Percentiles rank a stretch among this genome's conserved stretches.
Conservation (phyloP, 2,329 filamentous ascomycete genomes). For the Tolypocladium tropicale region DNA sequence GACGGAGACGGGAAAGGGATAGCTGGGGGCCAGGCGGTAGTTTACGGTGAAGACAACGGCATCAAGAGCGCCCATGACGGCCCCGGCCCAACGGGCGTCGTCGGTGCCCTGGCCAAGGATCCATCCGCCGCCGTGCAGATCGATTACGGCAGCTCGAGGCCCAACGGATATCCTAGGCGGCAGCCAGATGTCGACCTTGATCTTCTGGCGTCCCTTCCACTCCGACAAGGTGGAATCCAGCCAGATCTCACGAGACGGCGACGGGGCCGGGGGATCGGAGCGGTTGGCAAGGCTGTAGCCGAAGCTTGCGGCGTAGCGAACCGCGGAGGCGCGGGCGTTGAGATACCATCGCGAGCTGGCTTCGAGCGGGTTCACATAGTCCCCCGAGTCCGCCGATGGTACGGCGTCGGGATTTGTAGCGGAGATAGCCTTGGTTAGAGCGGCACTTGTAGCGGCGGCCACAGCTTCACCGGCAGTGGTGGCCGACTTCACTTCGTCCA, state of each 20-base stretch:
- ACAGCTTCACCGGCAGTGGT: slow-evolving; percentile 1
- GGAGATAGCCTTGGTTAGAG: slow-evolving; percentile 10
- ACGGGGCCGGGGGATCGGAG: slow-evolving; percentile 27
- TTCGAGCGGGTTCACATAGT: slow-evolving; percentile 34
- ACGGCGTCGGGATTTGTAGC: slow-evolving; percentile 17
- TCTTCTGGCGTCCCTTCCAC: slow-evolving; percentile 24
- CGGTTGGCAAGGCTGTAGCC: slow-evolving; percentile 33
- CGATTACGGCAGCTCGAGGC: slow-evolving; percentile 45
- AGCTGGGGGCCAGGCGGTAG: slow-evolving; percentile 56
- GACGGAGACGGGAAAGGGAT: slow-evolving; percentile 53
- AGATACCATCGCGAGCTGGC: slow-evolving; percentile 32
- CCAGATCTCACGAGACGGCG: slow-evolving; percentile 27
- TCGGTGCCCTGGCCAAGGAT: slow-evolving; percentile 52
- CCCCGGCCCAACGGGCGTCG: slow-evolving; percentile 50
- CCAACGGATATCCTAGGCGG: slow-evolving; percentile 22
- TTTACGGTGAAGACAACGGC: slow-evolving; percentile 54
- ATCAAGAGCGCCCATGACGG: slow-evolving; percentile 39
- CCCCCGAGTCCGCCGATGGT: slow-evolving; percentile 20
- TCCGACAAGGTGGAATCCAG: slow-evolving; percentile 31
- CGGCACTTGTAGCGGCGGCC: slow-evolving; percentile 1
- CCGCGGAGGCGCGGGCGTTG: slow-evolving; percentile 28
- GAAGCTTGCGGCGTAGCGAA: slow-evolving; percentile 32
- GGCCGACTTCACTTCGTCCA: slow-evolving; percentile 6
- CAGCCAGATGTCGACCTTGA: slow-evolving; percentile 38
- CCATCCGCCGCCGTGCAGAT: slow-evolving; percentile 60